These are phyloP conservation scores for Nothophoma quercina DNA, from an alignment of 2,329 filamentous ascomycete species.

Conservation along the genomic window DNA sequence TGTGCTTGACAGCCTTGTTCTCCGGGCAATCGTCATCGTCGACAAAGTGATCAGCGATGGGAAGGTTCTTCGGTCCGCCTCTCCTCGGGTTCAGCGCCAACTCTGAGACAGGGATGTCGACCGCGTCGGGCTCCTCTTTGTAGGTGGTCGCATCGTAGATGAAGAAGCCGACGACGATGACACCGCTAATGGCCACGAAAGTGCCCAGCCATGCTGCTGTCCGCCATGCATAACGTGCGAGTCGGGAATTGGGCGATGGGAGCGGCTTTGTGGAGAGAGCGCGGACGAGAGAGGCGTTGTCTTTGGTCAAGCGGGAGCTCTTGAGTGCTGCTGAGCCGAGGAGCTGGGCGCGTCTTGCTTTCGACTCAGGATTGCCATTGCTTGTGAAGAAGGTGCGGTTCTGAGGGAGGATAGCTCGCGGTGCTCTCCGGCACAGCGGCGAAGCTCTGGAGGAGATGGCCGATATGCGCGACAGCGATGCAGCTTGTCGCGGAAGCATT, in stretches of 20 bases:
- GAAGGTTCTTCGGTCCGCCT: conserved; percentile 94
- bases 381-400: conserved; percentile 37
- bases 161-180: conserved; percentile 83
- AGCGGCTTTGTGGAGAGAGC: conserved; percentile 42
- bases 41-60: conserved; percentile 85
- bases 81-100: conserved; percentile 79
- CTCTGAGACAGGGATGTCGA: conserved; percentile 84
- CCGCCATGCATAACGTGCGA: conserved; percentile 68
- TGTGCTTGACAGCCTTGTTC: conserved; percentile 77
- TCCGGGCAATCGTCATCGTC: conserved; percentile 84
- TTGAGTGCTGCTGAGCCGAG: conserved; percentile 28
- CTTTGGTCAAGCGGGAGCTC: conserved; percentile 26
- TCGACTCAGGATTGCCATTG: conserved; percentile 31
- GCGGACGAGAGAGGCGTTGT: conserved; percentile 30
- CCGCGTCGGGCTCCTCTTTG: conserved; percentile 69
- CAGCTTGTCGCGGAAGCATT: conserved; percentile 43
- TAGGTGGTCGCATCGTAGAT: conserved; percentile 94
- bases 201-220: conserved; percentile 76
- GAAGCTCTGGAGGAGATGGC: conserved; percentile 28
- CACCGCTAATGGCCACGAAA: conserved; percentile 73
- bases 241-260: conserved; percentile 41
- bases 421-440: conserved; percentile 20
- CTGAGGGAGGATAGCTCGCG: conserved; percentile 22
- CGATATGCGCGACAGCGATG: conserved; percentile 39
- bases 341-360: conserved; percentile 33